These are phyloP conservation scores for Blastobotrys serpentis DNA, from an alignment of 1,139 yeast species.

Conservation along the genomic window DNA sequence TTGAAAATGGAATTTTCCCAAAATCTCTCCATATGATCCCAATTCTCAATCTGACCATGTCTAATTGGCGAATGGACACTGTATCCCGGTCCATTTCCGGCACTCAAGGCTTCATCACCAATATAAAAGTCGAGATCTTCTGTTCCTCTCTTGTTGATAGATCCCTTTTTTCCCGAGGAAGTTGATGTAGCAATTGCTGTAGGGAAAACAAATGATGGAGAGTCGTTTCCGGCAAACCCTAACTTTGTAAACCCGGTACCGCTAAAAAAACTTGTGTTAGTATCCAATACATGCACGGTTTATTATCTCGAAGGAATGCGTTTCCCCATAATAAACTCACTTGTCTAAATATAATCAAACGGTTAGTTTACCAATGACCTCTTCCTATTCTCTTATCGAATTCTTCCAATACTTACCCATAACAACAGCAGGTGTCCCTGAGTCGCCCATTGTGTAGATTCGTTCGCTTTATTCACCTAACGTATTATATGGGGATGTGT, in stretches of 20 bases:
- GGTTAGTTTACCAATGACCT: neutral
- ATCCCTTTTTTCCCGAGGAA: constrained; percentile 40
- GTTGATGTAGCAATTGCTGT: constrained; percentile 91
- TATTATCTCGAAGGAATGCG: too few relatives aligned
- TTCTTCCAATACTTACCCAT: constrained; percentile 85
- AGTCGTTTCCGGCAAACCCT: constrained; percentile 98
- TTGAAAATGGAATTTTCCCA: constrained; percentile 98
- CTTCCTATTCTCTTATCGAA: neutral
- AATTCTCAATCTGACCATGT: constrained; percentile 97
- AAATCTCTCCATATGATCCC: constrained; percentile 99
- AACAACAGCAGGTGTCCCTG: constrained; percentile 76
- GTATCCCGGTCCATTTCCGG: constrained; percentile 87
- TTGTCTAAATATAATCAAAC: constrained; percentile 22
- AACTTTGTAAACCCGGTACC: constrained; percentile 98
- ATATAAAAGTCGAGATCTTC: constrained; percentile 94
- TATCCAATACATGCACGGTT: neutral
- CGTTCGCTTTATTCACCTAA: neutral
- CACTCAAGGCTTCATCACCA: constrained; percentile 91
- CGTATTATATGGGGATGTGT: neutral
- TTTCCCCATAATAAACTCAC: too few relatives aligned
- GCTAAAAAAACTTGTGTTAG: constrained; percentile 43
- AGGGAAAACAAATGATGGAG: constrained; percentile 96
- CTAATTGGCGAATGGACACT: constrained; percentile 88
- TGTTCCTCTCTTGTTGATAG: constrained; percentile 70
- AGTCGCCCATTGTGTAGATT: constrained; percentile 32